Evolutionary conservation across 75 land plant species (phyloP).

Genomic region (Picea sitchensis): DNA sequence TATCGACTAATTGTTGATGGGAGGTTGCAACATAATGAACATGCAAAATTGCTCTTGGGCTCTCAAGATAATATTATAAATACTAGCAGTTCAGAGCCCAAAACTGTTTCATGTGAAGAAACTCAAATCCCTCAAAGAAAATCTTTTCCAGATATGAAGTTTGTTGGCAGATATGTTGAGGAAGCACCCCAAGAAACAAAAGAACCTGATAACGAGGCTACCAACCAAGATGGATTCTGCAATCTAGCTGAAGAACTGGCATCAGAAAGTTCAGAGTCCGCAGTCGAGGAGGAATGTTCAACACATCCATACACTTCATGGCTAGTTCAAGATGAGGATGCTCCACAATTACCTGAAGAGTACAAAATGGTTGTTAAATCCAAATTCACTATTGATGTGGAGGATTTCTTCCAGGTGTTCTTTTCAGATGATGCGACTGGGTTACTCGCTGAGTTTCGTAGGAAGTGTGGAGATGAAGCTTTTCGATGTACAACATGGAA

Average conservation of each 20-base stretch:
- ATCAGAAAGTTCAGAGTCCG: not conserved
- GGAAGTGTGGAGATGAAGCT: conserved; percentile 92
- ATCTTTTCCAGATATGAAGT: not conserved
- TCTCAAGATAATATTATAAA: conserved; percentile 33
- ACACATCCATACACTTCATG: conserved; percentile 8
- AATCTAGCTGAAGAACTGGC: not conserved
- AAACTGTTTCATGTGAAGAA: not conserved
- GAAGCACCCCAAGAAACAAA: conserved; percentile 1
- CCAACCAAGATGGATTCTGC: not conserved
- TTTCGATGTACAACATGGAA: conserved; percentile 72
- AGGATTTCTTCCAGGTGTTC: conserved; percentile 70
- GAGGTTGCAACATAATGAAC: conserved; percentile 58
- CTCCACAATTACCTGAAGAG: conserved; percentile 53
- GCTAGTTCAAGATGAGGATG: conserved; percentile 46
- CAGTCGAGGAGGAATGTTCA: too few relatives aligned
- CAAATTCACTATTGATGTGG: conserved; percentile 67
- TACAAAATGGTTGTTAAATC: conserved; percentile 69
- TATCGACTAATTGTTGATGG: conserved; percentile 82
- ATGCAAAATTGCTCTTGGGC: conserved; percentile 36
- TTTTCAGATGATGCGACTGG: conserved; percentile 63
- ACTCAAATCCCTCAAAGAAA: not conserved
- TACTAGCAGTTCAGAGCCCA: not conserved
- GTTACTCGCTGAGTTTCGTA: conserved; percentile 63
- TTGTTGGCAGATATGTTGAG: not conserved
- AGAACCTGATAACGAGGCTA: not conserved